Percentiles rank a stretch among this genome's conserved stretches.
phyloP scores from a whole-genome alignment of 352 stramenopile species.

The Plasmopara muralis region DNA sequence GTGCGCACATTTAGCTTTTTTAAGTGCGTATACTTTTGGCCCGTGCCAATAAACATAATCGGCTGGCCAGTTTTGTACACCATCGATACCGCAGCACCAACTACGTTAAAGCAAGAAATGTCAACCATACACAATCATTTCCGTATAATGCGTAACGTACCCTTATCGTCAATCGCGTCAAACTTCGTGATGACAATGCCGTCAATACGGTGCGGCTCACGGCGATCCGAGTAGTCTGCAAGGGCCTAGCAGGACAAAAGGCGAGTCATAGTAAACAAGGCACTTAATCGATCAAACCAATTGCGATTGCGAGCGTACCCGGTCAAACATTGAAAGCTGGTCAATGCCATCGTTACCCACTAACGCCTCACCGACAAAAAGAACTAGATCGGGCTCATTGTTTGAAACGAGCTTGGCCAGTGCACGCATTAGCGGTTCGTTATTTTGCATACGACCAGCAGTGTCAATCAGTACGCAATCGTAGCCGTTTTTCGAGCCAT shows the following conservation, averaged over 20 bases:
- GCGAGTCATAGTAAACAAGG: constrained; percentile 6
- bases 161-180: constrained; percentile 99
- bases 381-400: constrained; percentile 95
- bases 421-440: constrained; percentile 97
- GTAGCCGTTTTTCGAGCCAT: constrained; percentile 90
- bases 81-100: constrained; percentile 98
- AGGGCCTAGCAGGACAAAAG: constrained; percentile 46
- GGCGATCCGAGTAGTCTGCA: constrained; percentile 83
- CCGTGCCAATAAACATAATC: constrained; percentile 98
- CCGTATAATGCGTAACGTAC: constrained; percentile 22
- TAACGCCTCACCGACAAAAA: constrained; percentile 99
- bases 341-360: constrained; percentile 99
- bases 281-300: not conserved
- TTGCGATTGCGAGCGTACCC: constrained; percentile 43
- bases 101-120: constrained; percentile 29
- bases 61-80: constrained; percentile 98
- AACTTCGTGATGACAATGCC: constrained; percentile 99
- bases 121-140: constrained; percentile 2
- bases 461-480: constrained; percentile 99
- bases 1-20: constrained; percentile 96
- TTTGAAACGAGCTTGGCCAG: constrained; percentile 95
- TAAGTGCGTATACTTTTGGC: constrained; percentile 99
- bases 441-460: constrained; percentile 98
- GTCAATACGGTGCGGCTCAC: constrained; percentile 90
- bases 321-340: constrained; percentile 95